A percentile compares a stretch with the other conserved stretches of the same genome.
Evolutionary conservation across 2,329 filamentous ascomycete species (phyloP).

Genomic region (Fusarium sp.): DNA sequence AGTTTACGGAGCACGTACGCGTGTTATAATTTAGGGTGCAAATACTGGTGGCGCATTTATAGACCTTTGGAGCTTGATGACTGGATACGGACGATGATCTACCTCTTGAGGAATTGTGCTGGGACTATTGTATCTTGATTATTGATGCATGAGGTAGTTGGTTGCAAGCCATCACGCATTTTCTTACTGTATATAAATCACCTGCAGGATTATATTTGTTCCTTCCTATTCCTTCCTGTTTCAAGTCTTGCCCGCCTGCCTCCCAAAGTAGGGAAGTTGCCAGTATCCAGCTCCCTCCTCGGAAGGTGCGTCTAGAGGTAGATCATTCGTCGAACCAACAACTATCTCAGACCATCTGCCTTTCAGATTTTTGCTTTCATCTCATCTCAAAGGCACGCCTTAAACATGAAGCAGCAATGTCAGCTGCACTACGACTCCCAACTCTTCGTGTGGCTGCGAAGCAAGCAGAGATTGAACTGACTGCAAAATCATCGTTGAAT

Average conservation of each 20-base stretch:
- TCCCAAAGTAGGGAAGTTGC: too few species aligned
- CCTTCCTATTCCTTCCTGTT: constrained; percentile 16
- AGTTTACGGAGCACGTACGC: constrained; percentile 47
- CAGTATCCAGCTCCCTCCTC: background rate
- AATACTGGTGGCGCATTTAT: constrained; percentile 41
- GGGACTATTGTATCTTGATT: constrained; percentile 17
- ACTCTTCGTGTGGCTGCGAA: constrained; percentile 43
- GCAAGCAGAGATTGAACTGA: constrained; percentile 45
- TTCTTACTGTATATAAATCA: background rate
- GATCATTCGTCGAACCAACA: background rate
- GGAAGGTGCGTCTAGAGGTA: too few species aligned
- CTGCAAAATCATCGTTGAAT: constrained; percentile 47
- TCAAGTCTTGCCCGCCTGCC: background rate
- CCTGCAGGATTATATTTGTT: background rate
- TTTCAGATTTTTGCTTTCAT: background rate
- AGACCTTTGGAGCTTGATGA: constrained; percentile 39
- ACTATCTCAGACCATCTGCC: too few species aligned
- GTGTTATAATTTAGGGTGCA: constrained; percentile 24
- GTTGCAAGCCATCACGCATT: background rate
- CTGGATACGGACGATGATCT: constrained; percentile 30
- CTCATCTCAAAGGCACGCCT: background rate
- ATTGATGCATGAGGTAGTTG: constrained; percentile 13
- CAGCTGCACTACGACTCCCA: constrained; percentile 47
- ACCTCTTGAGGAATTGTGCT: constrained; percentile 18
- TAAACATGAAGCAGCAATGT: constrained; percentile 5